Conservation (phyloP, 2,329 filamentous ascomycete species). For the Gyromitra esculenta region DNA sequence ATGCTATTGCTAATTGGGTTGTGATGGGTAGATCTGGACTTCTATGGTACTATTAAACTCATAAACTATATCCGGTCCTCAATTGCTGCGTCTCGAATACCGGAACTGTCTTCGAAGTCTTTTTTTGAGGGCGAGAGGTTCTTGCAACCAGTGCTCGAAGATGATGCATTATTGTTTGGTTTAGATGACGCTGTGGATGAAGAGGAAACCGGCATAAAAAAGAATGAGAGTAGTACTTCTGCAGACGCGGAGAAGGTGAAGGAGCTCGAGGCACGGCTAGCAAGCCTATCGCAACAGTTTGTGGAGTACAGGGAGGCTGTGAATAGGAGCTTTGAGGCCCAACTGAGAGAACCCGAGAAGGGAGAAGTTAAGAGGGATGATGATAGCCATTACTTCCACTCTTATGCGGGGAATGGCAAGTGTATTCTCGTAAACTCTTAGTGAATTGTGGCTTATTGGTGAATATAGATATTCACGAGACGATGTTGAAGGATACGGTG, state of each 20-base stretch:
- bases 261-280: slow-evolving; percentile 61
- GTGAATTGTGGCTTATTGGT: slow-evolving; percentile 41
- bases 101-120: slow-evolving; percentile 59
- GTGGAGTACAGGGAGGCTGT: slow-evolving; percentile 61
- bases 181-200: slow-evolving; percentile 78
- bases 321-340: slow-evolving; percentile 61
- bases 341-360: slow-evolving; percentile 60
- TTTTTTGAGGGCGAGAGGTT: slow-evolving; percentile 81
- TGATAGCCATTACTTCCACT: slow-evolving; percentile 71
- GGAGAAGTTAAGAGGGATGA: slow-evolving; percentile 62
- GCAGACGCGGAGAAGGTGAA: slow-evolving; percentile 60
- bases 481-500: slow-evolving; percentile 90
- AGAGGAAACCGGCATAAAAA: slow-evolving; percentile 55
- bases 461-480: slow-evolving; percentile 84
- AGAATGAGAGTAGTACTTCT: slow-evolving; percentile 53
- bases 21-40: slow-evolving; percentile 61
- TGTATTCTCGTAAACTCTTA: slow-evolving; percentile 4
- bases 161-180: slow-evolving; percentile 87
- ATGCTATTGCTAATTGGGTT: slow-evolving; percentile 25
- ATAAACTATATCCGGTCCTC: slow-evolving; percentile 65
- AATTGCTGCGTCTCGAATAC: slow-evolving; percentile 53
- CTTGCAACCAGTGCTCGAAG: slow-evolving; percentile 83
- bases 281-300: slow-evolving; percentile 61
- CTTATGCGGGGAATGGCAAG: slow-evolving; percentile 74
- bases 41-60: slow-evolving; percentile 62